Conservation (phyloP, 1,284 basidiomycete species). For the Wallemia ichthyophaga region DNA sequence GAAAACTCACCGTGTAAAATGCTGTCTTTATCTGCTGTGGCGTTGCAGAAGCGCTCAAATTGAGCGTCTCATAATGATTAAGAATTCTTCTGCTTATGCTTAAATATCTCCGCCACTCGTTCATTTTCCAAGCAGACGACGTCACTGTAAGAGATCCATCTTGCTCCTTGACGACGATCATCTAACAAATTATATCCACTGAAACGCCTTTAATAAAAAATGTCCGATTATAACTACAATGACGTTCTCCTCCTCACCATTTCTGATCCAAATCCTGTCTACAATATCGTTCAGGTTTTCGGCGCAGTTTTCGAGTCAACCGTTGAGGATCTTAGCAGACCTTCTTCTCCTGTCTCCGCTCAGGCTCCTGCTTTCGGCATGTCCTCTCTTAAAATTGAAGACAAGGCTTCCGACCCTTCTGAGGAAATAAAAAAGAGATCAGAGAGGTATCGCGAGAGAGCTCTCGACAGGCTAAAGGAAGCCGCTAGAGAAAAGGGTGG, state of each 20-base stretch:
- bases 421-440: neutral
- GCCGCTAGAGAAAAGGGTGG: neutral
- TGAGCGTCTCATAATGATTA: constrained; percentile 20
- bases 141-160: constrained; percentile 9
- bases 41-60: constrained; percentile 18
- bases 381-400: neutral
- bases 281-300: neutral
- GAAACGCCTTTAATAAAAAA: neutral
- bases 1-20: constrained; percentile 21
- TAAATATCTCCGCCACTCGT: neutral
- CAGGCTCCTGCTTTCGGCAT: neutral
- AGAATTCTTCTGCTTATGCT: neutral
- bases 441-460: neutral
- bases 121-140: constrained; percentile 8
- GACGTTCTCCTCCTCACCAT: neutral
- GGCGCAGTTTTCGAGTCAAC: neutral
- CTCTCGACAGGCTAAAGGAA: neutral
- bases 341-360: neutral
- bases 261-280: neutral
- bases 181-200: neutral
- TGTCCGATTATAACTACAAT: neutral
- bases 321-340: neutral
- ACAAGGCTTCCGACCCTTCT: neutral
- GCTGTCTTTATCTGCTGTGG: constrained; percentile 24
- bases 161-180: neutral